Evolutionary conservation across 208 protist species (phyloP).

Genomic region (Wallacemonas sp.): DNA sequence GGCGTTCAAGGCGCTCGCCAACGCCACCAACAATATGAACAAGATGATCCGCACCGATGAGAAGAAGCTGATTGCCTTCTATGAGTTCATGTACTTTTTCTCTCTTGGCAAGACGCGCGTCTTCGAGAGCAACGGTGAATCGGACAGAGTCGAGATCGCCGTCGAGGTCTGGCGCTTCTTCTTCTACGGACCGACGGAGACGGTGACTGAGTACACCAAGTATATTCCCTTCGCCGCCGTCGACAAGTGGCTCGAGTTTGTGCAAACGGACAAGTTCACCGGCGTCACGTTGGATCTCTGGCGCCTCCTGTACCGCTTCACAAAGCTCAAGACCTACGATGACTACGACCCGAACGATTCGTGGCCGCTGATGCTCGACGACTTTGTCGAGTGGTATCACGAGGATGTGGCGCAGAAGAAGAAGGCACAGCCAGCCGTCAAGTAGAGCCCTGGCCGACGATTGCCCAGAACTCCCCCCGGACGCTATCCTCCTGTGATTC

Average conservation of each 20-base stretch:
- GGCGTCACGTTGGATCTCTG: conserved; percentile 67
- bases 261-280: conserved; percentile 23
- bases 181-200: conserved; percentile 32
- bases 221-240: conserved; percentile 54
- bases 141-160: conserved; percentile 38
- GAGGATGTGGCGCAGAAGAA: background rate
- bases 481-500: too few species aligned
- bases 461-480: too few species aligned
- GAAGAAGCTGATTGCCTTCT: conserved; percentile 44
- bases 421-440: too few species aligned
- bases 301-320: conserved; percentile 72
- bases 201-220: conserved; percentile 26
- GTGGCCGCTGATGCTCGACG: conserved; percentile 83
- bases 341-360: conserved; percentile 65
- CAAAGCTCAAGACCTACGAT: conserved; percentile 45
- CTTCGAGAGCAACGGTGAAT: conserved; percentile 27
- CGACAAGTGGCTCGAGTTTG: conserved; percentile 64
- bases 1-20: conserved; percentile 30
- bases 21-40: conserved; percentile 31
- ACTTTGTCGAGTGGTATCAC: conserved; percentile 70
- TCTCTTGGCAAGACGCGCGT: conserved; percentile 18
- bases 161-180: conserved; percentile 79
- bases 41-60: conserved; percentile 23
- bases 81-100: conserved; percentile 67
- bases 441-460: too few species aligned